Base-by-base conservation (phyloP, 1,139 yeast species). In the Kodamaea arcana region DNA sequence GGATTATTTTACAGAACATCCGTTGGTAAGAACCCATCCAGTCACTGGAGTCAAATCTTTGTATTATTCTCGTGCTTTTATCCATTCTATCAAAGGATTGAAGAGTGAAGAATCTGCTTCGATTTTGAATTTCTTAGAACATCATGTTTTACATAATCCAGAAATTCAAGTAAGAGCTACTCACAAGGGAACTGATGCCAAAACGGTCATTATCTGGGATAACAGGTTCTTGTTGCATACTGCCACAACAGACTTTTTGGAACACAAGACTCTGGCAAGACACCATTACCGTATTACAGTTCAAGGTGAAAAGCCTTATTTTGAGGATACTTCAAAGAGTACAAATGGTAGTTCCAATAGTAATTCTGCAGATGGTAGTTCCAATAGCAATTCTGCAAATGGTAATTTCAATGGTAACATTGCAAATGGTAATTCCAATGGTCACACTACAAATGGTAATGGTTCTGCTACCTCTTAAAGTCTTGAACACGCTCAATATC, bases 11-110 rank as follows among this genome's bases (percentile, higher is more conserved):
- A 49, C 58, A n/a, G 58, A 55, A 34, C 61, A 56, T 36, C 61
- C 61, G 1, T 47, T 56, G 40, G 51, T 56, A 15, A 48, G 60
- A 44, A 54, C 58, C n/a, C 60, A 56, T 32, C 60, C 61, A 1
- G 60, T 54, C 5, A 55, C 60, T 13, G 57, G 58, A 2, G 59
- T 52, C 29, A 56, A 55, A 41, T 42, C 52, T 25, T 41, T 56
- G 27, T 54, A 34, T 41, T 52, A 40, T 32, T 52, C 56, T 9
- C 42, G 57, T 26, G 53, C 43, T 3, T 54, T 56, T 33, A 43
- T 46, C 20, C 56, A 51, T 31, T 45, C 49, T 30, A 46, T 56
- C 35, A 52, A 54, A 31, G 60, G 59, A 4, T 34, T 54, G 22
- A 54, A 54, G 41, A 41, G 41, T 12, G 35, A 39, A 20, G 60